Conservation (phyloP, 208 protist species). For the Trypanosoma mega region DNA sequence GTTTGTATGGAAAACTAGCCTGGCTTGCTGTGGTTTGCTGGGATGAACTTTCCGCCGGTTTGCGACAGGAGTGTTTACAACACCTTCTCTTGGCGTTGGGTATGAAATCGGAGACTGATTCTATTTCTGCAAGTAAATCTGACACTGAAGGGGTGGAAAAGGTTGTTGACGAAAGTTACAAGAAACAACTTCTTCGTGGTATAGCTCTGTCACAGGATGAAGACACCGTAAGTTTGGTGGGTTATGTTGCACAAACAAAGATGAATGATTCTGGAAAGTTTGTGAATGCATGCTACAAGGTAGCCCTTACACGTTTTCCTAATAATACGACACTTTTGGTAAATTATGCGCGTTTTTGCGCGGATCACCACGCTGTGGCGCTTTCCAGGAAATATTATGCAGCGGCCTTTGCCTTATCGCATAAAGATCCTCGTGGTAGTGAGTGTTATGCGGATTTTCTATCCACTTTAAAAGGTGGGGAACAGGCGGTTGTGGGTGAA, state of each 20-base stretch:
- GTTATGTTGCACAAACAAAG: constrained; percentile 68
- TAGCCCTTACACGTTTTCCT: constrained; percentile 56
- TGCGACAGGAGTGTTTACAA: constrained; percentile 51
- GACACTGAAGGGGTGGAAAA: constrained; percentile 5
- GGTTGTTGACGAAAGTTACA: constrained; percentile 23
- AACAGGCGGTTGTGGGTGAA: constrained; percentile 44
- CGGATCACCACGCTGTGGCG: constrained; percentile 39
- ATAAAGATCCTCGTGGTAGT: constrained; percentile 51
- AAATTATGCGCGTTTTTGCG: constrained; percentile 83
- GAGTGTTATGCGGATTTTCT: constrained; percentile 80
- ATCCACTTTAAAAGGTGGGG: constrained; percentile 24
- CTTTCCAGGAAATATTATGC: constrained; percentile 77
- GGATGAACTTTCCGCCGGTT: constrained; percentile 33
- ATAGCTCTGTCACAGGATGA: constrained; percentile 48
- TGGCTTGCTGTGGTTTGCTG: constrained; percentile 38
- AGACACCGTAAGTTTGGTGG: constrained; percentile 64
- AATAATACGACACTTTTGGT: constrained; percentile 53
- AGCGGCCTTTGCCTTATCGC: constrained; percentile 47
- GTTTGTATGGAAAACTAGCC: constrained; percentile 34
- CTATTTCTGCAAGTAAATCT: constrained; percentile 17
- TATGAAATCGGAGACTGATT: constrained; percentile 10
- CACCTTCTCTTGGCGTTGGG: constrained; percentile 56
- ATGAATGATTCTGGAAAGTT: constrained; percentile 44
- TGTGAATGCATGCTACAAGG: constrained; percentile 68
- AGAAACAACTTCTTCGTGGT: constrained; percentile 46